Evolutionary conservation across 371 early-diverging fungal species (phyloP), one percentile per base, ranked within the genome.

Genomic region (Coemansia sp.): DNA sequence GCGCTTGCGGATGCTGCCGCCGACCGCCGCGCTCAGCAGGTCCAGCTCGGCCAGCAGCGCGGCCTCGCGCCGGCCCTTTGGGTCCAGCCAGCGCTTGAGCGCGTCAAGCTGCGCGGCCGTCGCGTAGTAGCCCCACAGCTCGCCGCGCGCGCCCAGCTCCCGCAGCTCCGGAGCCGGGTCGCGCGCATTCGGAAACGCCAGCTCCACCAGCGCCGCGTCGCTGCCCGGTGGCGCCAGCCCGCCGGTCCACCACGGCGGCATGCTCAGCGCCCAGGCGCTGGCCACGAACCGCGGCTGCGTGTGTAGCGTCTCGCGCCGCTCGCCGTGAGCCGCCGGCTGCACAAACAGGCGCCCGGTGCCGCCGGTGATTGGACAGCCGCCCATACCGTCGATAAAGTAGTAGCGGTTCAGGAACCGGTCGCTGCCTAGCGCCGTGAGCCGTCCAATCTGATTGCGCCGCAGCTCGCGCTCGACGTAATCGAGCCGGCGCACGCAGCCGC

Each of bases 401-500:
- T 95, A 94, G 14, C 87, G 83, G 69, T 89, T 92, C 51, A 78
- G 85, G 76, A 84, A 94, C 11, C 94, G 86, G 78, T 95, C 96
- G 30, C 77, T 75, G 16, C 94, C 96, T n/a, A 95, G 66, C 0
- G 91, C 88, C 47, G 76, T 80, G 50, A 92, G 76, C 2, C 94
- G 87, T 11, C 85, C 82, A 2, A 84, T 83, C n/a, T 72, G 81
- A 56, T 75, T 84, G 53, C 85, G 81, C 33, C 84, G 85, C 62
- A 85, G 68, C 55, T 87, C 86, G 20, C 85, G 81, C 66, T 89
- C 89, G 2, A 90, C 72, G 49, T 83, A 84, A 20, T 88, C 87
- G 47, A 79, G 50, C 2, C 79, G 61, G 20, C 65, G 56, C 33
- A 35, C 34, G 7, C 26, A 39, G 43, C 49, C 48, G 34, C 68